These are phyloP conservation scores for Myxozyma neglecta DNA, from an alignment of 805 yeast genomes.

Conservation along the genomic window DNA sequence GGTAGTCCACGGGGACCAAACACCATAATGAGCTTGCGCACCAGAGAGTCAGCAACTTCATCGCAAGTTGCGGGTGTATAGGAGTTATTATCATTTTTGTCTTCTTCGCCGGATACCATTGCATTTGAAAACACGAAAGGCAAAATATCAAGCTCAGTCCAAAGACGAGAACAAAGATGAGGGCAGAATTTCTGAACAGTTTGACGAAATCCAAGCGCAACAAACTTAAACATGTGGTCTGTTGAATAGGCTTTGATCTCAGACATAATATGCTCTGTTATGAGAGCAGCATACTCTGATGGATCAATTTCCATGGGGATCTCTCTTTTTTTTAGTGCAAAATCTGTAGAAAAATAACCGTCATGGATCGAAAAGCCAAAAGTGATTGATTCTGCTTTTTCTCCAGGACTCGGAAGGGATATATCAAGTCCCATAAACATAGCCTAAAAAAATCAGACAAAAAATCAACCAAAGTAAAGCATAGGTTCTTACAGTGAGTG, in stretches of 20 bases:
- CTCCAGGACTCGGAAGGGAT: constrained; percentile 10
- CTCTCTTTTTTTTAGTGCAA: constrained; percentile 13
- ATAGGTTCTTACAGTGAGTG: constrained; percentile 11
- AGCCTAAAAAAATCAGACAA: constrained; percentile 3
- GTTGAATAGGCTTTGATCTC: constrained; percentile 24
- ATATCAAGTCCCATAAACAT: constrained; percentile 31
- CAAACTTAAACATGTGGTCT: constrained; percentile 23
- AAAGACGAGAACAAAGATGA: constrained; percentile 20
- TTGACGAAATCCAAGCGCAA: constrained; percentile 20
- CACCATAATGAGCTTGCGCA: constrained; percentile 27
- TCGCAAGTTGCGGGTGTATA: constrained; percentile 16
- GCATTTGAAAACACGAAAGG: constrained; percentile 24
- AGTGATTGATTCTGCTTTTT: constrained; percentile 4
- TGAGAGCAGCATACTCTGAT: constrained; percentile 6
- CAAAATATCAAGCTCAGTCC: constrained; percentile 28
- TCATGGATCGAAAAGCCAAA: constrained; percentile 31
- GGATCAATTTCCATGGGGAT: background rate
- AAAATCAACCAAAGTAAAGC: background rate
- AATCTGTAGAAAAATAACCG: constrained; percentile 30
- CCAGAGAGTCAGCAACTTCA: constrained; percentile 31
- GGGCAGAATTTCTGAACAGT: constrained; percentile 21
- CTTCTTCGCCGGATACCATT: background rate
- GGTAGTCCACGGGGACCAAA: constrained; percentile 31
- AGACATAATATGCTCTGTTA: constrained; percentile 14
- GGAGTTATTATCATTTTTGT: background rate